These are phyloP conservation scores for Fusarium robinianum DNA, from an alignment of 2,329 filamentous ascomycete species.

Conservation along the genomic window DNA sequence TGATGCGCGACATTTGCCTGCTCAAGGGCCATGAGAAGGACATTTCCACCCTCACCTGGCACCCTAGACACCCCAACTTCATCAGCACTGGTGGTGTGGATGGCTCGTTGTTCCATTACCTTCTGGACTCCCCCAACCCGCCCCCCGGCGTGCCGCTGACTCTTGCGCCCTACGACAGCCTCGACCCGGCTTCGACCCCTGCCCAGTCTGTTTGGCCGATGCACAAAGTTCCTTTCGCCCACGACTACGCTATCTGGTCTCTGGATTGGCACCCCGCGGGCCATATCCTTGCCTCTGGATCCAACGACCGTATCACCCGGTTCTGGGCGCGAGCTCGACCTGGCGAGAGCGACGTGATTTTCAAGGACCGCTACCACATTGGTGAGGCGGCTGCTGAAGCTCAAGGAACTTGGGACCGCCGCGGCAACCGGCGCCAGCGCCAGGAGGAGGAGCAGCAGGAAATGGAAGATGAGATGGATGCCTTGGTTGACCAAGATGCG, in stretches of 20 bases:
- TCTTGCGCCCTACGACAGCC: slow-evolving; percentile 81
- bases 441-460: slow-evolving; percentile 95
- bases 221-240: slow-evolving; percentile 83
- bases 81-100: slow-evolving; percentile 90
- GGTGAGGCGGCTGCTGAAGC: slow-evolving; percentile 92
- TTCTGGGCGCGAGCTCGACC: slow-evolving; percentile 95
- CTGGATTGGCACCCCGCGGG: slow-evolving; percentile 97
- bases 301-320: slow-evolving; percentile 93
- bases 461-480: slow-evolving; percentile 89
- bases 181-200: slow-evolving; percentile 77
- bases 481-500: slow-evolving; percentile 87
- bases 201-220: slow-evolving; percentile 92
- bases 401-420: slow-evolving; percentile 90
- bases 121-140: slow-evolving; percentile 92
- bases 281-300: slow-evolving; percentile 92
- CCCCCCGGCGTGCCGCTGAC: slow-evolving; percentile 73
- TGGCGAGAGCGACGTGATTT: slow-evolving; percentile 80
- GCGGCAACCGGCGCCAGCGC: slow-evolving; percentile 75
- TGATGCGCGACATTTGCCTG: slow-evolving; percentile 97
- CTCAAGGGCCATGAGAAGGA: slow-evolving; percentile 96
- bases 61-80: slow-evolving; percentile 87
- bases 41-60: slow-evolving; percentile 89
- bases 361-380: slow-evolving; percentile 93
- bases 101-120: slow-evolving; percentile 87
- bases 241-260: slow-evolving; percentile 96